Conservation (phyloP, 2,329 filamentous ascomycete species). For the Fusarium sp. region DNA sequence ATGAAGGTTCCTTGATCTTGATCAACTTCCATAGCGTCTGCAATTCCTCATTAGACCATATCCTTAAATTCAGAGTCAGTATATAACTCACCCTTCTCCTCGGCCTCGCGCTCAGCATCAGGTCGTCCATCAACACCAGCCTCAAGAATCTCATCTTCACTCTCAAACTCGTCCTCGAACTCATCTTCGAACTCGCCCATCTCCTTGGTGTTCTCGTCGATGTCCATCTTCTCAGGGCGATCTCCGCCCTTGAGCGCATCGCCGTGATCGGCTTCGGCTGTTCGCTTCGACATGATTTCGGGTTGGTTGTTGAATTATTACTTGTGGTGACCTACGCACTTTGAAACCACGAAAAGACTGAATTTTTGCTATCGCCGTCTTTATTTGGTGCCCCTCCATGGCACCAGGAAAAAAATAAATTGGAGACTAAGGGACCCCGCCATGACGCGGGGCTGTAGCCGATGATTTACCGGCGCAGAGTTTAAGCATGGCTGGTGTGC, state of each 20-base stretch:
- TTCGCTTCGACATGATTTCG: constrained; percentile 68
- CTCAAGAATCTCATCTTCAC: constrained; percentile 88
- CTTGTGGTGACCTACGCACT: constrained; percentile 1
- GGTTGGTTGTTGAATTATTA: neutral
- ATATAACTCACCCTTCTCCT: constrained; percentile 71
- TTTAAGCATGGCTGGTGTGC: neutral
- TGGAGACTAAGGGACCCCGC: constrained; percentile 38
- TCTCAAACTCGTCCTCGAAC: constrained; percentile 93
- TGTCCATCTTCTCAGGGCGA: constrained; percentile 73
- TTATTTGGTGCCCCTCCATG: constrained; percentile 41
- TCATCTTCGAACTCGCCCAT: constrained; percentile 94
- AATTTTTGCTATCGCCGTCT: constrained; percentile 25
- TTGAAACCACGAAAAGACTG: constrained; percentile 26
- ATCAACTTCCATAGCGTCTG: constrained; percentile 90
- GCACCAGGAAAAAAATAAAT: constrained; percentile 32
- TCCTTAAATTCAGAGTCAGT: neutral
- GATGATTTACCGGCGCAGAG: constrained; percentile 36
- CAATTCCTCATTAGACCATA: neutral
- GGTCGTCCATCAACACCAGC: constrained; percentile 93
- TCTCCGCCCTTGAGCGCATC: constrained; percentile 69
- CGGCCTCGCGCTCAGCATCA: constrained; percentile 90
- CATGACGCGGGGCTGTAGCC: constrained; percentile 36
- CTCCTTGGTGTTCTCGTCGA: constrained; percentile 68
- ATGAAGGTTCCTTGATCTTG: constrained; percentile 96
- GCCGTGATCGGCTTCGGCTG: constrained; percentile 62